Conservation (phyloP, 1,284 basidiomycete genomes). For the Filobasidium uniguttulatum region DNA sequence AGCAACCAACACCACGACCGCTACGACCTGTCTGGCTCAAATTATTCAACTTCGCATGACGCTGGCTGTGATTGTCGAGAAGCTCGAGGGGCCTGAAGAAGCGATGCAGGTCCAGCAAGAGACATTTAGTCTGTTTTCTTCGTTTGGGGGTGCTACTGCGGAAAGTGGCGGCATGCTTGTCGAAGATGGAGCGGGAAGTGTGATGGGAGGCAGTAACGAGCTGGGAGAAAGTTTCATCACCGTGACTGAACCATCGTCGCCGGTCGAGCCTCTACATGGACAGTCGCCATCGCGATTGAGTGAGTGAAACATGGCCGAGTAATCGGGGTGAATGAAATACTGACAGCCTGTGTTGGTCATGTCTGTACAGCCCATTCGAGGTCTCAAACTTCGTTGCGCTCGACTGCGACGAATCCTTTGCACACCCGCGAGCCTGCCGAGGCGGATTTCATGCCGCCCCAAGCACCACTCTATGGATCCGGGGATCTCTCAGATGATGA, state of each 20-base stretch:
- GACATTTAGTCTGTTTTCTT: conserved; percentile 63
- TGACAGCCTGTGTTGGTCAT: too few species aligned
- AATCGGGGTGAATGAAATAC: too few species aligned
- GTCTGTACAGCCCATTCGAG: too few species aligned
- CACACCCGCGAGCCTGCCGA: too few species aligned
- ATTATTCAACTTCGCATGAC: conserved; percentile 78
- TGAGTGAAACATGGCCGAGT: neutral
- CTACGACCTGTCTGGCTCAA: conserved; percentile 50
- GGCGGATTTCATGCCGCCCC: too few species aligned
- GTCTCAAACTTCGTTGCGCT: too few species aligned
- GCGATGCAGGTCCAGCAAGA: conserved; percentile 73
- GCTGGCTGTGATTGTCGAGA: conserved; percentile 67
- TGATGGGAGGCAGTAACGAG: conserved; percentile 3
- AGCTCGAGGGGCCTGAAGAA: conserved; percentile 69
- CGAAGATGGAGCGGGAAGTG: conserved; percentile 2
- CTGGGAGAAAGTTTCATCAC: conserved; percentile 12
- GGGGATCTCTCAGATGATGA: too few species aligned
- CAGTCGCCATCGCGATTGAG: too few species aligned
- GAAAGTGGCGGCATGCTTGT: conserved; percentile 1
- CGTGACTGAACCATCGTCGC: neutral
- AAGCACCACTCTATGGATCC: too few species aligned
- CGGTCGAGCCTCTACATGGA: too few species aligned
- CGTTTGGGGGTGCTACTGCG: conserved; percentile 18
- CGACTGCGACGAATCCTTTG: too few species aligned
- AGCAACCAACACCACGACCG: too few species aligned